Evolutionary conservation across 2,329 filamentous ascomycete species (phyloP).

Genomic region (Arthrobotrys pseudoclavata): DNA sequence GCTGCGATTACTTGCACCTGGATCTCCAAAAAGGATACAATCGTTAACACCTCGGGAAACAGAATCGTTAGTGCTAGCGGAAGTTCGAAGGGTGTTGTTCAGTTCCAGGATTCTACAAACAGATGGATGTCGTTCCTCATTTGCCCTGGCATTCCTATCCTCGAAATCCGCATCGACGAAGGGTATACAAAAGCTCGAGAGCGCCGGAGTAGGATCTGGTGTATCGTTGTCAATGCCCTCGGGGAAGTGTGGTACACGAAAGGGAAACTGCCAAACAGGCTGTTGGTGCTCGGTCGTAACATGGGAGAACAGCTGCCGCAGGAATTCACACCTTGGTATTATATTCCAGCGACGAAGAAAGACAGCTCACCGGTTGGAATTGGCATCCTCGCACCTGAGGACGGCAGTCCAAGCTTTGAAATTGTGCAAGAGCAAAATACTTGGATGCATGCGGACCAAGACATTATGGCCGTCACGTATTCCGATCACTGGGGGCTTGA

Average conservation of each 20-base stretch:
- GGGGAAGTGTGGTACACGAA: conserved; percentile 88
- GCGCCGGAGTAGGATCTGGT: conserved; percentile 81
- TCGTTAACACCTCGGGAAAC: conserved; percentile 47
- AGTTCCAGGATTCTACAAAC: conserved; percentile 50
- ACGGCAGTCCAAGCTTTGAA: background rate
- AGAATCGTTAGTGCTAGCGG: conserved; percentile 53
- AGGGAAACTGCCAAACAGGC: conserved; percentile 44
- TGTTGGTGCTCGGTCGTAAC: conserved; percentile 19
- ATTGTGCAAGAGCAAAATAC: conserved; percentile 25
- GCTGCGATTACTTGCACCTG: conserved; percentile 85
- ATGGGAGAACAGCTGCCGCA: conserved; percentile 35
- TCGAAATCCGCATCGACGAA: conserved; percentile 86
- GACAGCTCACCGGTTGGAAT: conserved; percentile 39
- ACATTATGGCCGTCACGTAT: conserved; percentile 43
- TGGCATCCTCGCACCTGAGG: conserved; percentile 21
- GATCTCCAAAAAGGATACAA: conserved; percentile 77
- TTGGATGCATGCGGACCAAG: conserved; percentile 41
- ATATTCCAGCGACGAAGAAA: conserved; percentile 42
- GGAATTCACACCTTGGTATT: conserved; percentile 50
- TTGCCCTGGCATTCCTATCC: conserved; percentile 89
- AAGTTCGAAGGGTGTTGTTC: conserved; percentile 54
- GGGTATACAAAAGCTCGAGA: conserved; percentile 80
- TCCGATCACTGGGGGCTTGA: conserved; percentile 42
- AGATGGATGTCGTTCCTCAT: conserved; percentile 60
- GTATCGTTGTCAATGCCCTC: conserved; percentile 91